Evolutionary conservation across 305 asterid genomes (phyloP).

Genomic region (Solanum chacoense): DNA sequence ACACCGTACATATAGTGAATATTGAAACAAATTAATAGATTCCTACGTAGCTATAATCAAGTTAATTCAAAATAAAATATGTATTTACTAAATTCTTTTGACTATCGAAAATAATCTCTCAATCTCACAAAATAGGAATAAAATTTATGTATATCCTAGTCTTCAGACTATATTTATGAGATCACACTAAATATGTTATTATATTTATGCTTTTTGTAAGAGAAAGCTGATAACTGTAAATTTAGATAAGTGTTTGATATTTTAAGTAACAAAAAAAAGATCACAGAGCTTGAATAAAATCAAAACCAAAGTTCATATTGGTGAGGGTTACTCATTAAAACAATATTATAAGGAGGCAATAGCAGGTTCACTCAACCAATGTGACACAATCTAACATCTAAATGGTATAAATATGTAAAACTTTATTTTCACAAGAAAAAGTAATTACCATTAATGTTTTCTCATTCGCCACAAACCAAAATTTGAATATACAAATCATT

Average conservation of each 20-base stretch:
- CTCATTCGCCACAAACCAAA: neutral
- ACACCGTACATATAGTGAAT: neutral
- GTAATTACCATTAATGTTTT: neutral
- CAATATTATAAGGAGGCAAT: neutral
- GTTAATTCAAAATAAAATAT: neutral
- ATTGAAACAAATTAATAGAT: neutral
- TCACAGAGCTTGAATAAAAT: neutral
- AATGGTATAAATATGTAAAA: neutral
- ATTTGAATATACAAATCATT: neutral
- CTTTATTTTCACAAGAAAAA: neutral
- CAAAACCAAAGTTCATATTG: neutral
- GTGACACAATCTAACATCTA: neutral
- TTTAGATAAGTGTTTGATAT: neutral
- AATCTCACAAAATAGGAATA: fast-evolving
- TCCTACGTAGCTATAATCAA: neutral
- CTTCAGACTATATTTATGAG: neutral
- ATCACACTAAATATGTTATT: neutral
- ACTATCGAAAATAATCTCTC: neutral
- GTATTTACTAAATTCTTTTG: neutral
- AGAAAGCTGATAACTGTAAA: neutral
- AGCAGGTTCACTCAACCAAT: neutral
- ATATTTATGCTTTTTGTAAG: neutral
- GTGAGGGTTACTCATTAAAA: neutral
- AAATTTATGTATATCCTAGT: neutral
- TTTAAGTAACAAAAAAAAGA: neutral